Evolutionary conservation across 2,329 filamentous ascomycete species (phyloP).

Genomic region (Xylariaceae sp.): DNA sequence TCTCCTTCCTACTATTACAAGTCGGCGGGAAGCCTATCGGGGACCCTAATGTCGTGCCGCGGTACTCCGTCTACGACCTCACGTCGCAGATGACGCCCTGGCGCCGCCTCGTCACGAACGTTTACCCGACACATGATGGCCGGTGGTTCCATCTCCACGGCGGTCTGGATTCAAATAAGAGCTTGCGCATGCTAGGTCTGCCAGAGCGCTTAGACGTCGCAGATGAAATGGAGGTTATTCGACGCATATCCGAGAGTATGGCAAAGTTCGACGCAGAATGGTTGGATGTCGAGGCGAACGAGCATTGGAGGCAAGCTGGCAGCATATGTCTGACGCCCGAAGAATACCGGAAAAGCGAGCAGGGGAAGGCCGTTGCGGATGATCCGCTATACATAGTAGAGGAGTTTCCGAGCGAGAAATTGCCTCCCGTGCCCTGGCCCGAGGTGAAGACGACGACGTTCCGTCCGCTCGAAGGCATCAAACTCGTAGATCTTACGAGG

Average conservation of each 20-base stretch:
- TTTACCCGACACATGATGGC: conserved; percentile 45
- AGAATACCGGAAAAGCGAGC: conserved; percentile 42
- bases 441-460: conserved; percentile 27
- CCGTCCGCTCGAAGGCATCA: conserved; percentile 44
- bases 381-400: conserved; percentile 40
- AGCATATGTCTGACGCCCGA: conserved; percentile 43
- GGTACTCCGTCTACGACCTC: conserved; percentile 36
- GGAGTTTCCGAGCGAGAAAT: conserved; percentile 26
- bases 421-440: conserved; percentile 40
- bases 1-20: conserved; percentile 39
- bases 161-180: conserved; percentile 40
- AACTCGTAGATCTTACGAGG: conserved; percentile 45
- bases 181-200: conserved; percentile 44
- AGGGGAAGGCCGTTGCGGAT: conserved; percentile 35
- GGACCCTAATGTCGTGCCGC: conserved; percentile 32
- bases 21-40: conserved; percentile 33
- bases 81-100: conserved; percentile 38
- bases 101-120: conserved; percentile 43
- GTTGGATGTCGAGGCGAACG: conserved; percentile 43
- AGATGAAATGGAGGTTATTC: conserved; percentile 42
- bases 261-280: conserved; percentile 37
- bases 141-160: conserved; percentile 47
- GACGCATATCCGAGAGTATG: conserved; percentile 34
- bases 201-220: conserved; percentile 35
- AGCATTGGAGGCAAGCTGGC: conserved; percentile 44